phyloP scores from a whole-genome alignment of 73 alveolate genomes.

The Stentor roeselii region DNA sequence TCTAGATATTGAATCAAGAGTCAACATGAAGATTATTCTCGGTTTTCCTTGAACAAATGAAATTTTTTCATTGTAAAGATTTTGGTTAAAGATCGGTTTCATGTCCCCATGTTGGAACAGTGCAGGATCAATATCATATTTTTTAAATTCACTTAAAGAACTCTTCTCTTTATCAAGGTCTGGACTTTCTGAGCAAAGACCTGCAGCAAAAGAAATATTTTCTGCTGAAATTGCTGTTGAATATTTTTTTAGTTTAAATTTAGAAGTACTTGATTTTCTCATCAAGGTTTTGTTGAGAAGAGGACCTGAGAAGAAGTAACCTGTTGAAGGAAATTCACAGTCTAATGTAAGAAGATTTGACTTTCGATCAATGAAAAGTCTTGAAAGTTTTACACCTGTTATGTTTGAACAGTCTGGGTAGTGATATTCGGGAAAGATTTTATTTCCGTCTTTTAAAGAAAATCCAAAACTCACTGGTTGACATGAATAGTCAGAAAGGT shows the following conservation, averaged over 20 bases:
- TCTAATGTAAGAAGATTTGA: background rate
- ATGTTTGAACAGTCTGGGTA: background rate
- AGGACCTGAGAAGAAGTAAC: background rate
- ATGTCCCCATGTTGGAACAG: background rate
- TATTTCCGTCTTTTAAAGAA: background rate
- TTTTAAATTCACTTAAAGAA: too few species aligned
- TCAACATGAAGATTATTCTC: background rate
- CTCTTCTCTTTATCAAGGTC: too few species aligned
- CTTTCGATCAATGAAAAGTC: background rate
- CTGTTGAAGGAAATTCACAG: background rate
- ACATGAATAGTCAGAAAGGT: background rate
- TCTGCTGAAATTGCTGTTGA: background rate
- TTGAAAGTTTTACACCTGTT: background rate
- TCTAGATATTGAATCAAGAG: background rate
- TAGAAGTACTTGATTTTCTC: too few species aligned
- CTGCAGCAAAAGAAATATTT: background rate
- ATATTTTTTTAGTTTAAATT: background rate
- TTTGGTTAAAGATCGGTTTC: background rate
- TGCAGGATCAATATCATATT: too few species aligned
- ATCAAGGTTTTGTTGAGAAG: too few species aligned
- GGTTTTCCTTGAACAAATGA: background rate
- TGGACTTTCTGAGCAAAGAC: background rate
- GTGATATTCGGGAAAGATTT: background rate
- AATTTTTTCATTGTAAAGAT: too few species aligned
- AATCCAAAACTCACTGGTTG: background rate